Conservation (phyloP, 2,329 filamentous ascomycete genomes). For the Hypoxylon rubiginosum region DNA sequence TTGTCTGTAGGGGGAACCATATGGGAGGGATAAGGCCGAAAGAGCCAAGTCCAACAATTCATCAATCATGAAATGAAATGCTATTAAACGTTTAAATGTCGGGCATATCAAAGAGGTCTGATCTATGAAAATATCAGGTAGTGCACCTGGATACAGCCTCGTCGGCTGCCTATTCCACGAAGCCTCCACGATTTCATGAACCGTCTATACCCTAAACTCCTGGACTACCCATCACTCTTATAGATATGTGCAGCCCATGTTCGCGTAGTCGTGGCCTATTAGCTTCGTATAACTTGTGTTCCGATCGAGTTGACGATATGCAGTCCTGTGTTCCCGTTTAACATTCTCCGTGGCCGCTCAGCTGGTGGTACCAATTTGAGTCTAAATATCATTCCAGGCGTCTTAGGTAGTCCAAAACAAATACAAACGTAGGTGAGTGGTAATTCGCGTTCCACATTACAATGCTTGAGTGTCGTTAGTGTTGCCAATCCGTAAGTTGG, state of each 20-base stretch:
- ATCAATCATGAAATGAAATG: not conserved
- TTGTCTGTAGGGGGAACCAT: not conserved
- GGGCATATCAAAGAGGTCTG: not conserved
- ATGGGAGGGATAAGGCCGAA: not conserved
- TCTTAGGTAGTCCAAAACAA: slow-evolving; percentile 15
- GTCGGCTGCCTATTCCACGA: slow-evolving; percentile 1
- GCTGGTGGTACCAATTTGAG: slow-evolving; percentile 21
- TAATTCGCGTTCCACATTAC: slow-evolving; percentile 11
- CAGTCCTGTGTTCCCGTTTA: slow-evolving; percentile 37
- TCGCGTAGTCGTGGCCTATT: slow-evolving; percentile 2
- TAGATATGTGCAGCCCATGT: slow-evolving; percentile 14
- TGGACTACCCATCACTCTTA: not conserved
- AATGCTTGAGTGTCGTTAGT: slow-evolving; percentile 6
- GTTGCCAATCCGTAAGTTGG: slow-evolving; percentile 10
- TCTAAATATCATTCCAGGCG: slow-evolving; percentile 19
- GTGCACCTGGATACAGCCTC: not conserved
- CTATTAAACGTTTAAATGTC: not conserved
- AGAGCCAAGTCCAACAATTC: not conserved
- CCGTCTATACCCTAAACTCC: slow-evolving; percentile 4
- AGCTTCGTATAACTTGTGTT: slow-evolving; percentile 25
- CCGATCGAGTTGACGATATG: slow-evolving; percentile 18
- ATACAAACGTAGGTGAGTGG: slow-evolving; percentile 1
- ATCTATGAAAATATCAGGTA: slow-evolving; percentile 8
- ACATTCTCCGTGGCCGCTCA: slow-evolving; percentile 24
- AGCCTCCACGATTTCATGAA: slow-evolving; percentile 1